Conservation (phyloP, 2,329 filamentous ascomycete genomes). For the Parastagonospora avenae region DNA sequence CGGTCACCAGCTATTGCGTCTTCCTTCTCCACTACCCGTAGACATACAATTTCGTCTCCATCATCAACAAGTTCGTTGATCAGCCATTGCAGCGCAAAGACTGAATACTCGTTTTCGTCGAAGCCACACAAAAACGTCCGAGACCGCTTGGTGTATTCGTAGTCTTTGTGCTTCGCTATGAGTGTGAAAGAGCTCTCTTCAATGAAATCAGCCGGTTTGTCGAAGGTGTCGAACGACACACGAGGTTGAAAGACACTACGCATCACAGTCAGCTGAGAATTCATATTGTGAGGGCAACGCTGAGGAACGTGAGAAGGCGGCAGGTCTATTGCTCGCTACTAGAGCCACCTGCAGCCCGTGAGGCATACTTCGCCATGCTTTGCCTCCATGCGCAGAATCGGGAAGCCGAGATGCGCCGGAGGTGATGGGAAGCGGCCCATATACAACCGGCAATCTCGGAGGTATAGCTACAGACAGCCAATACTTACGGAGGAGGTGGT, state of each 20-base stretch:
- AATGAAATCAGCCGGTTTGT: slow-evolving; percentile 67
- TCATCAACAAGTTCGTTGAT: slow-evolving; percentile 91
- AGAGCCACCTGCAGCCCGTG: slow-evolving; percentile 20
- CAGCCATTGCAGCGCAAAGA: slow-evolving; percentile 90
- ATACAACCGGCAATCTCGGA: slow-evolving; percentile 7
- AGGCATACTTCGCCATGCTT: slow-evolving; percentile 35
- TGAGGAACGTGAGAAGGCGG: slow-evolving; percentile 25
- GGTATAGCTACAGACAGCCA: slow-evolving; percentile 5
- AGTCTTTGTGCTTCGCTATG: slow-evolving; percentile 84
- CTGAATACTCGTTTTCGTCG: slow-evolving; percentile 89
- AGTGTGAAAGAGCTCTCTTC: slow-evolving; percentile 71
- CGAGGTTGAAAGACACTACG: slow-evolving; percentile 67
- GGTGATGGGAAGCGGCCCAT: slow-evolving; percentile 7
- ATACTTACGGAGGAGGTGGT: slow-evolving; percentile 50
- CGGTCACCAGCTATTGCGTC: slow-evolving; percentile 68
- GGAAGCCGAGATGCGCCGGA: background rate
- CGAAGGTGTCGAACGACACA: slow-evolving; percentile 78
- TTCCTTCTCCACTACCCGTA: slow-evolving; percentile 85
- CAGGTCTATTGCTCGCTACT: slow-evolving; percentile 23
- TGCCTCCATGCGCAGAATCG: slow-evolving; percentile 5
- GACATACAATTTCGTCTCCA: slow-evolving; percentile 89
- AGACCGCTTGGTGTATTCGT: slow-evolving; percentile 77
- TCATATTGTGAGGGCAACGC: slow-evolving; percentile 8
- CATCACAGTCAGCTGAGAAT: slow-evolving; percentile 17
- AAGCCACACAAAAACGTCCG: slow-evolving; percentile 90